These are phyloP conservation scores for Torulaspora quercuum DNA, from an alignment of 805 yeast species.

Conservation along the genomic window DNA sequence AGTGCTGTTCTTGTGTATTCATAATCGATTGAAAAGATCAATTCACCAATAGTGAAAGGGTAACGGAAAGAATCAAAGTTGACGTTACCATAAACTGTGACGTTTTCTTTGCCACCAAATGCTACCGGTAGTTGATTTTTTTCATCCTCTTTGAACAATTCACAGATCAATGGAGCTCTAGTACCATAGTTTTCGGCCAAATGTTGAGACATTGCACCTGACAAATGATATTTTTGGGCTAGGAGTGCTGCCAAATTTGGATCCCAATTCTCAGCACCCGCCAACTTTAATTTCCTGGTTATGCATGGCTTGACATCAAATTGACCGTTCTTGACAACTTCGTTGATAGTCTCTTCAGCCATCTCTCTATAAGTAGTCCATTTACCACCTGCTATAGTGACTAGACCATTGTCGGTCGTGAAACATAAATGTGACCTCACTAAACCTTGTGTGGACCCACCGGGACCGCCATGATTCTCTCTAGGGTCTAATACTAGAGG, in stretches of 20 bases:
- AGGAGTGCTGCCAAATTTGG: slow-evolving; percentile 70
- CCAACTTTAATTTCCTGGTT: slow-evolving; percentile 49
- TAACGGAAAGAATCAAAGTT: slow-evolving; percentile 50
- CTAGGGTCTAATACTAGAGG: slow-evolving; percentile 87
- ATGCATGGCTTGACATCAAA: slow-evolving; percentile 42
- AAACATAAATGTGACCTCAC: slow-evolving; percentile 86
- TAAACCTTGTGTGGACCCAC: slow-evolving; percentile 70
- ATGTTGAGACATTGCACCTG: slow-evolving; percentile 74
- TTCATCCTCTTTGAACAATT: slow-evolving; percentile 47
- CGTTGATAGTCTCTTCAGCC: slow-evolving; percentile 91
- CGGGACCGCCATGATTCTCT: slow-evolving; percentile 44
- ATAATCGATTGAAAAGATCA: slow-evolving; percentile 72
- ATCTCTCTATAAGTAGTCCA: slow-evolving; percentile 98
- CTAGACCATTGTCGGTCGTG: slow-evolving; percentile 66
- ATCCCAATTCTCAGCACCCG: slow-evolving; percentile 82
- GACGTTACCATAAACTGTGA: slow-evolving; percentile 21
- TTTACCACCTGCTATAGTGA: slow-evolving; percentile 94
- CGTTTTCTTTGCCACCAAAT: slow-evolving; percentile 45
- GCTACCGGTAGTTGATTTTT: slow-evolving; percentile 62
- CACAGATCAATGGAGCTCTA: slow-evolving; percentile 75
- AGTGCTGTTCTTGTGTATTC: slow-evolving; percentile 86
- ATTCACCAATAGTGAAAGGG: slow-evolving; percentile 89
- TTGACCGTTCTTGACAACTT: slow-evolving; percentile 51
- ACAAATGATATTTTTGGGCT: slow-evolving; percentile 71
- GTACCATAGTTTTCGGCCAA: slow-evolving; percentile 86